These are phyloP conservation scores for Malus sieversii DNA, from an alignment of 306 rosid species.

Conservation along the genomic window DNA sequence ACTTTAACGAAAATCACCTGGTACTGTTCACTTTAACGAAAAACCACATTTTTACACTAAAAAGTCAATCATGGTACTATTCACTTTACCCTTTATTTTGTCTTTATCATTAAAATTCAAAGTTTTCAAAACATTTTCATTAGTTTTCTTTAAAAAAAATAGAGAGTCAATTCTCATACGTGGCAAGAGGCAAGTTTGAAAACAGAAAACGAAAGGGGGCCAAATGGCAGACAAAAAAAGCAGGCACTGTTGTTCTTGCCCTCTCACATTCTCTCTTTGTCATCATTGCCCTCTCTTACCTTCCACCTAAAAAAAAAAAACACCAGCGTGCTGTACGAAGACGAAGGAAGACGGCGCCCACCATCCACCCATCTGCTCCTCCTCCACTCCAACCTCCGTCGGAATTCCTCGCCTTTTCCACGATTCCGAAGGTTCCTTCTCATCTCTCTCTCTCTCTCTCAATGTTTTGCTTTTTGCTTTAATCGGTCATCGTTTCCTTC, in stretches of 20 bases:
- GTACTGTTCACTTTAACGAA: too few relatives aligned
- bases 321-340: constrained; percentile 1
- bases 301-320: background rate
- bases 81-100: too few relatives aligned
- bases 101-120: too few relatives aligned
- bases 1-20: too few relatives aligned
- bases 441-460: background rate
- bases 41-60: too few relatives aligned
- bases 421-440: background rate
- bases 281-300: background rate
- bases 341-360: constrained; percentile 1
- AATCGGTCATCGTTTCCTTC: background rate
- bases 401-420: background rate
- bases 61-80: too few relatives aligned
- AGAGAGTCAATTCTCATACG: too few relatives aligned
- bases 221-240: background rate
- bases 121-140: too few relatives aligned
- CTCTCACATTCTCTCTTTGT: background rate
- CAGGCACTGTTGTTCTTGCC: background rate
- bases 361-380: background rate
- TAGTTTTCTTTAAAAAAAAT: background rate
- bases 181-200: background rate
- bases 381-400: background rate
- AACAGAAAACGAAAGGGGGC: background rate
- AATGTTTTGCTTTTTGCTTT: background rate